Base-by-base conservation (phyloP, 2,329 filamentous ascomycete species). In the Monosporascus sp. region DNA sequence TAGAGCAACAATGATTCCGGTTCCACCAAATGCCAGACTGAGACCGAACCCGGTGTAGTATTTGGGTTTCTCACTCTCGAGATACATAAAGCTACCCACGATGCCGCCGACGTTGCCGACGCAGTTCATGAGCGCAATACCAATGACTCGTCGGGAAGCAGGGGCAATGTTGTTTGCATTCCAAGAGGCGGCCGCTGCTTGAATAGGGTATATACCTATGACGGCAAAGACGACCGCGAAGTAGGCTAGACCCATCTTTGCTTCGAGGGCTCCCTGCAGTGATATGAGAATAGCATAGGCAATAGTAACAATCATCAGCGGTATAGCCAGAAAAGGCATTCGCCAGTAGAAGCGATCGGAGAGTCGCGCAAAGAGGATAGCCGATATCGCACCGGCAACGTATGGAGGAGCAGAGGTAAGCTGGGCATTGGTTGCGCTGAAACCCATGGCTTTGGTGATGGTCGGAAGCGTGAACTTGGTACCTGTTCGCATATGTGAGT, bases 141-240 rank as follows among this genome's bases (percentile, higher is more conserved):
- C 70, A 31, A 73, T 67, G 0, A 68, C 68, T n/a, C 72, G 59
- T 47, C 71, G 65, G 8, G 62, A 62, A 0, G 66, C 60, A 1
- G 68, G 68, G 0, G 65, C 86, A n/a, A 83, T 76, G 55, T 90
- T 90, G 67, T 89, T 89, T 31, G 79, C 78, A 0, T 77, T 73
- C 86, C 87, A 90, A 1, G 83, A 79, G 38, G 88, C 83, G 0
- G 83, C 87, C 3, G 67, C 58, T 1, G 85, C 68, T 52, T 88
- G 82, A 47, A 79, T 81, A 0, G 86, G 86, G 60, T 89, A 89
- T 51, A 89, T 88, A 0, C 86, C 86, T 53, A 87, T 73, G 0
- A 84, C 84, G 0, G 81, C 84, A 0, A 90, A 73, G 63, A 89
- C 88, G 0, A 80, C 81, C 1, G 83, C 85, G 0, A 84, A 83